Evolutionary conservation across 1,139 yeast species (phyloP).

Genomic region (Candida tetrigidarum): DNA sequence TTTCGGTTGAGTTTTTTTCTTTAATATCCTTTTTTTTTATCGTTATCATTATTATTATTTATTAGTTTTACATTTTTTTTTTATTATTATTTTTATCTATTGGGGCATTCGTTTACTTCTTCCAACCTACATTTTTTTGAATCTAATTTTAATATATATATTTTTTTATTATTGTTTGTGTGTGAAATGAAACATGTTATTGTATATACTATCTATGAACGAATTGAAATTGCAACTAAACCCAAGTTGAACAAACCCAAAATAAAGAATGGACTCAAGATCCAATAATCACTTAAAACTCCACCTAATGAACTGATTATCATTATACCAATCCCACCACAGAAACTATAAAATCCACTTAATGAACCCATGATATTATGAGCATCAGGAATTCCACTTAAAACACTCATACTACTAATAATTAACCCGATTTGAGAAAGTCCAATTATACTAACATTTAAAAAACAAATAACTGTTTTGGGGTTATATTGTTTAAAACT

Average conservation of each 20-base stretch:
- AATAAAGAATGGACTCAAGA: conserved; percentile 62
- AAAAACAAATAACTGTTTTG: conserved; percentile 33
- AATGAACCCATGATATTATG: conserved; percentile 57
- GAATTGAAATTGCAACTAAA: conserved; percentile 10
- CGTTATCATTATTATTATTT: no score
- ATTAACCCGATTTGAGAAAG: conserved; percentile 61
- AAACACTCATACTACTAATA: conserved; percentile 50
- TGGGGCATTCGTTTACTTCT: no score
- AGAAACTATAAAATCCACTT: conserved; percentile 67
- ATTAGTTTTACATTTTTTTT: no score
- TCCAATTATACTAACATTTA: conserved; percentile 39
- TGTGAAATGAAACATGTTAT: no score
- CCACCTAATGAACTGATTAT: conserved; percentile 66
- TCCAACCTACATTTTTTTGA: no score
- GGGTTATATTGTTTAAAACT: conserved; percentile 34
- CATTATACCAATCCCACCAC: conserved; percentile 74
- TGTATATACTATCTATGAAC: neutral
- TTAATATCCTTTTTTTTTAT: neutral
- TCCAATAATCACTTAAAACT: conserved; percentile 57
- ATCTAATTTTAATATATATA: neutral
- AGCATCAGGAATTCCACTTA: conserved; percentile 32
- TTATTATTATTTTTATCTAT: no score
- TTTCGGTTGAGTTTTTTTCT: neutral
- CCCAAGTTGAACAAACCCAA: conserved; percentile 48
- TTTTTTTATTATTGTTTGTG: neutral